Evolutionary conservation across 352 stramenopile species (phyloP), one percentile per base, ranked within the genome.

Genomic region (Globisporangium megalacanthum): DNA sequence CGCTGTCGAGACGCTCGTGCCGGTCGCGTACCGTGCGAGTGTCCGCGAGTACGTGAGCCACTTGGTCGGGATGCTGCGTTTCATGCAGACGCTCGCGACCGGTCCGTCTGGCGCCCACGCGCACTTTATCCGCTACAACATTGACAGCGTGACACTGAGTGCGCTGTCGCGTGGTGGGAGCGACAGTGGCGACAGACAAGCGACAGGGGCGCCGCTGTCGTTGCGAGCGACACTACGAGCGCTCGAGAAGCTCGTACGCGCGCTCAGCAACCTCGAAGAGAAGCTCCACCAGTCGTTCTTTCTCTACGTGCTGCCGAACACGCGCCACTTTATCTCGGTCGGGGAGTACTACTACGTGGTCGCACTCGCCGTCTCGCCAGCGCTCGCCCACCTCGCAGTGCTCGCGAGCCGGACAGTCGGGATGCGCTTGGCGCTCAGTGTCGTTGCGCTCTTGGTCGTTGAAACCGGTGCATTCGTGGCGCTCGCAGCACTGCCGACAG

Each of bases 271-370:
- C 55, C 37, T 93, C 44, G 86, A 95, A 59, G 85, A 95, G 60
- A 94, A 95, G 52, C 65, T 96, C 9, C 85, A 96, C 54, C 85
- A 94, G 62, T 95, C 85, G 39, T 96, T 92, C 52, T 95, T 89
- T 66, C 64, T 95, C 9, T 96, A 96, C 50, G 69, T 95, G 33
- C 69, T 96, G 3, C 82, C 82, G 6, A 89, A 68, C 52, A 73
- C 79, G 19, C 65, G 60, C 10, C 76, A 83, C 2, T 96, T 96
- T 58, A 79, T 96, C 11, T 95, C 86, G 0, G 80, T 96, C 45
- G 86, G 86, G 11, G 86, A 96, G 62, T 96, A 96, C 61, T 87
- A 86, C 58, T 93, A 94, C 59, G 64, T 71, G 1, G 72, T 96
- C 33, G 72, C 80, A n/a, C 65, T 96, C 4, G 70, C 74, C 0